phyloP scores from a whole-genome alignment of 1,284 basidiomycete genomes.

The Boletus calvinii region DNA sequence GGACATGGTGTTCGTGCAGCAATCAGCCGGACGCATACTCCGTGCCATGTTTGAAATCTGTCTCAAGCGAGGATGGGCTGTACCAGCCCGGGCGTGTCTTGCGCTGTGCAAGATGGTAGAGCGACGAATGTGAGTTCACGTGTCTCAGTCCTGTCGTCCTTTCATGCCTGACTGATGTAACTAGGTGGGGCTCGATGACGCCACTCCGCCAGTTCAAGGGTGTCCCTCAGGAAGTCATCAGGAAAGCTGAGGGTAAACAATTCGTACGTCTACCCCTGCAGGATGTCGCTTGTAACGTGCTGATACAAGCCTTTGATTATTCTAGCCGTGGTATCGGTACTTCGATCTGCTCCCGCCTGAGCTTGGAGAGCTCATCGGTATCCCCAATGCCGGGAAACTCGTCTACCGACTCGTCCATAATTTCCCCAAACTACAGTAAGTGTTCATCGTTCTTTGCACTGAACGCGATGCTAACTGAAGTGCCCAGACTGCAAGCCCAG shows the following conservation, averaged over 20 bases:
- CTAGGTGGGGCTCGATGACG: conserved; percentile 96
- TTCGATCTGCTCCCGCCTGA: conserved; percentile 86
- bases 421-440: conserved; percentile 92
- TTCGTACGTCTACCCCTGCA: conserved; percentile 58
- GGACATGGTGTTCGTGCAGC: conserved; percentile 97
- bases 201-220: conserved; percentile 94
- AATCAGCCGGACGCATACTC: conserved; percentile 91
- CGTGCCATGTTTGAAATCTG: conserved; percentile 99
- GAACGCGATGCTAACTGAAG: background rate
- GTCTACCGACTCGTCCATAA: conserved; percentile 95
- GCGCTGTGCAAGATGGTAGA: conserved; percentile 99
- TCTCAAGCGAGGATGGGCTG: conserved; percentile 96
- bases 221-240: conserved; percentile 83
- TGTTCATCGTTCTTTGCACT: conserved; percentile 17
- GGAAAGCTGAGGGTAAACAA: conserved; percentile 96
- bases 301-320: conserved; percentile 1
- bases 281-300: background rate
- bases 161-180: conserved; percentile 3
- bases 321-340: conserved; percentile 91
- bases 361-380: conserved; percentile 91
- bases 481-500: conserved; percentile 77
- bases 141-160: background rate
- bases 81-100: conserved; percentile 87
- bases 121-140: conserved; percentile 65
- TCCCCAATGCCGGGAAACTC: conserved; percentile 88